Evolutionary conservation across 139 green algal genomes (phyloP).

Genomic region (Parachlorella kessleri): DNA sequence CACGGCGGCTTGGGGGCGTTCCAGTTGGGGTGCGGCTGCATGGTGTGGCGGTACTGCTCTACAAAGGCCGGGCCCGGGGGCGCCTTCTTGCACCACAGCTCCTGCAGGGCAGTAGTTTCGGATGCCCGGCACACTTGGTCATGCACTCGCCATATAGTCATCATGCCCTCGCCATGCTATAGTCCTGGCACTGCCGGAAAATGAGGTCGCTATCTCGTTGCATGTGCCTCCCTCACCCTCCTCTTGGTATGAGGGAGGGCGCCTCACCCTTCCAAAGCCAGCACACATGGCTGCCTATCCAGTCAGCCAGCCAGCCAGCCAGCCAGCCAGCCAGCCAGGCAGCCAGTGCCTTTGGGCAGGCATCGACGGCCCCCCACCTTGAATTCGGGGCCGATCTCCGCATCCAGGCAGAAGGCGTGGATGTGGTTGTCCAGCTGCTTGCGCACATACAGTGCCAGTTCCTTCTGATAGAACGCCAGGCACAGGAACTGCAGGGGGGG

Average conservation of each 20-base stretch:
- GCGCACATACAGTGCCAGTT: constrained; percentile 63
- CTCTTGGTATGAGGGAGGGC: too few relatives aligned
- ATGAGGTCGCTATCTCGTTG: too few relatives aligned
- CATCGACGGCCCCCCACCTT: constrained; percentile 82
- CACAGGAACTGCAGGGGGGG: constrained; percentile 44
- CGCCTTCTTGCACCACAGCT: constrained; percentile 91
- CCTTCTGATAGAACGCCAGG: constrained; percentile 86
- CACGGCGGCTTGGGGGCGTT: constrained; percentile 18
- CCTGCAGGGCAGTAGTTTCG: constrained; percentile 49
- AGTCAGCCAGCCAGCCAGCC: too few relatives aligned
- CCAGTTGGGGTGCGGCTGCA: constrained; percentile 54
- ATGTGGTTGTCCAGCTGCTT: constrained; percentile 60
- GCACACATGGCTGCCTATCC: too few relatives aligned
- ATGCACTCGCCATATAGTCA: too few relatives aligned
- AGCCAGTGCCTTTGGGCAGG: too few relatives aligned
- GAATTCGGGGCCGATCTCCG: constrained; percentile 76
- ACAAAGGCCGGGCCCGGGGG: constrained; percentile 65
- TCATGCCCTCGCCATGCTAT: too few relatives aligned
- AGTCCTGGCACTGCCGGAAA: too few relatives aligned
- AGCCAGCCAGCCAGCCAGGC: too few relatives aligned
- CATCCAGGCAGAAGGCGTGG: constrained; percentile 68
- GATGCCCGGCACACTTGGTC: too few relatives aligned
- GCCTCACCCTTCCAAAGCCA: too few relatives aligned
- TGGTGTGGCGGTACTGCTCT: constrained; percentile 43
- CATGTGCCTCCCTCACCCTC: too few relatives aligned